These are phyloP conservation scores for Debaryomyces sp. DNA, from an alignment of 1,139 yeast species.

Conservation along the genomic window DNA sequence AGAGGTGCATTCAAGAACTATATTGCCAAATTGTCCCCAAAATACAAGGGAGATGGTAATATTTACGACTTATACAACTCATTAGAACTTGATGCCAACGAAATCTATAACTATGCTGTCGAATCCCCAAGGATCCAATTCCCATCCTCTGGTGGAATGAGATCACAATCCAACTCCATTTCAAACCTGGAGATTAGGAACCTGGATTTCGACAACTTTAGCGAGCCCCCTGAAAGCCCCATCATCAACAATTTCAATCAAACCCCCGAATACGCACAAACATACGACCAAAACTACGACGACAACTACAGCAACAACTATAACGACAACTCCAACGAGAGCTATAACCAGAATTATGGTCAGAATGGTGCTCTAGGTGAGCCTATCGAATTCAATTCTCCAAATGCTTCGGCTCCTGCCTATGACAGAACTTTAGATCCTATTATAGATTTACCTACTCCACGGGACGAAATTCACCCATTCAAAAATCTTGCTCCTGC, in stretches of 20 bases:
- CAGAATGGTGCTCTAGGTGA: conserved; percentile 11
- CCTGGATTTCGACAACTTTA: conserved; percentile 16
- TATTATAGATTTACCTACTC: conserved; percentile 27
- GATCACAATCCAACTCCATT: conserved; percentile 3
- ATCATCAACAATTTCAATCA: conserved; percentile 2
- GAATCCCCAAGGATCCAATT: conserved; percentile 20
- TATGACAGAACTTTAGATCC: conserved; percentile 19
- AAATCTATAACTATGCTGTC: conserved; percentile 10
- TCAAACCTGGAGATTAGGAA: conserved; percentile 9
- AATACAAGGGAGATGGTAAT: conserved; percentile 36
- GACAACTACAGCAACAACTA: neutral
- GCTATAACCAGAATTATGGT: neutral
- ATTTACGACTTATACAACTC: conserved; percentile 33
- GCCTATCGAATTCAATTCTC: conserved; percentile 11
- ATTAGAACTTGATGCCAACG: conserved; percentile 27
- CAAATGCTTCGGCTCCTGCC: neutral
- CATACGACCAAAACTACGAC: neutral
- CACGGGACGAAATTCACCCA: conserved; percentile 23
- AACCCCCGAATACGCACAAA: neutral
- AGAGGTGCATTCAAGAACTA: conserved; percentile 36
- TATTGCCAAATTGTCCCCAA: conserved; percentile 13
- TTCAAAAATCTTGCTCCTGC: conserved; percentile 8
- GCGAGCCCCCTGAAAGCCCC: conserved; percentile 15
- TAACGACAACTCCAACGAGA: neutral
- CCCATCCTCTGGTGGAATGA: conserved; percentile 9